Evolutionary conservation across 257 asterid species (phyloP).

Genomic region (Rhazya stricta): DNA sequence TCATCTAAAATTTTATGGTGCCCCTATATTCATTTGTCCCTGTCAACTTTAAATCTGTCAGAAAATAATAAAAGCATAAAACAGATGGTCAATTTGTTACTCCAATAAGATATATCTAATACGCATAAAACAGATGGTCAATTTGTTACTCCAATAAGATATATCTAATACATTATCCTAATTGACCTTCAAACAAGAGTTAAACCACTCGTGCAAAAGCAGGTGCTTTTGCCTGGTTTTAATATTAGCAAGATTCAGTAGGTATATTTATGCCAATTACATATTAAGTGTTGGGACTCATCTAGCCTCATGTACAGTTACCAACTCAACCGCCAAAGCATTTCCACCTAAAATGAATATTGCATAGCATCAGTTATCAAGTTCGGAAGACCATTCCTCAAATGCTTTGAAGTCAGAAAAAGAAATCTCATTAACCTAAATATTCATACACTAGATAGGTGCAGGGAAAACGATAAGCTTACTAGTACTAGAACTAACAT

Average conservation of each 20-base stretch:
- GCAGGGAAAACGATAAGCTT: background rate
- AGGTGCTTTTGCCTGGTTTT: background rate
- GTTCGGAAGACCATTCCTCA: background rate
- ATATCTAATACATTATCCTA: background rate
- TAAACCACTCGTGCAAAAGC: background rate
- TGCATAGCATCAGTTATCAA: background rate
- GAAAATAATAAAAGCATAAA: background rate
- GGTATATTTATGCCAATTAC: background rate
- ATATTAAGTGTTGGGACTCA: background rate
- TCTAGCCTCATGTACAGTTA: background rate
- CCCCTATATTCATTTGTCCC: background rate
- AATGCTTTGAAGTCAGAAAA: background rate
- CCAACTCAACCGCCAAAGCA: background rate
- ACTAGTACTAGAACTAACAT: background rate
- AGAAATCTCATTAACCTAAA: background rate
- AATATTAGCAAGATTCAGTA: background rate
- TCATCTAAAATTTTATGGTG: background rate
- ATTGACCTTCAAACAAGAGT: background rate
- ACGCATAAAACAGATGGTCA: background rate
- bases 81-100: background rate
- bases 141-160: background rate
- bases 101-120: no score
- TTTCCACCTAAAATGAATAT: background rate
- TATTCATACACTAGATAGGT: no score
- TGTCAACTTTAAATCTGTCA: background rate